Evolutionary conservation across 192 early-diverging fungal genomes (phyloP), one percentile per base, ranked within the genome.

Genomic region (Entomortierella parvispora): DNA sequence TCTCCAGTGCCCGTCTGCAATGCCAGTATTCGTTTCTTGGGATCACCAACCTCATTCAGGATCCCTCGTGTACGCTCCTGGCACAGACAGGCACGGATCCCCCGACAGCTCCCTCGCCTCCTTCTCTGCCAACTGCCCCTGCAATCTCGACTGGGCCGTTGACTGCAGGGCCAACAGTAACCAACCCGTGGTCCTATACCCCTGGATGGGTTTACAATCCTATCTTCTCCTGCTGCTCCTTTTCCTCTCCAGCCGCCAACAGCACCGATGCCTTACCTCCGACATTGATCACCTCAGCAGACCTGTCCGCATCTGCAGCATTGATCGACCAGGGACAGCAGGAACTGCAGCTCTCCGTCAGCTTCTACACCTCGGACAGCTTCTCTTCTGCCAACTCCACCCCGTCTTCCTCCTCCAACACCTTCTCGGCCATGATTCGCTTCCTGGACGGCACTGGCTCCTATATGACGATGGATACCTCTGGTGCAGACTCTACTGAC

Each of bases 141-240:
- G 42, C 59, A 50, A 40, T 77, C 37, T 53, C 74, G 4, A 2
- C 65, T n/a, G 65, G 65, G 47, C 40, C 74, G 4, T 37, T 77
- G 40, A 64, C 65, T 26, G 33, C 58, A 20, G 61, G n/a, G 0
- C 60, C 65, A 2, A 43, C 58, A 18, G n/a, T 34, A n/a, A n/a
- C 58, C 0, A 49, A 52, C 37, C 65, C 74, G 0, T 77, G 74
- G 74, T 68, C 74, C 29, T 50, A 34, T 45, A 77, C 74, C 37
- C 65, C 74, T 45, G 74, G 74, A 15, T 77, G 74, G 74, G 47
- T 40, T 2, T 77, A 64, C 42, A 77, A 77, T 32, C 74, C 74
- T 9, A 58, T 77, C 26, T 77, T 77, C 33, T 63, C 66, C 0
- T 77, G 74, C 15, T 77, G 65, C 22, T 62, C 74, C 40, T 77